Evolutionary conservation across 148 eudicot species (phyloP).

Genomic region (Camellia sinensis): DNA sequence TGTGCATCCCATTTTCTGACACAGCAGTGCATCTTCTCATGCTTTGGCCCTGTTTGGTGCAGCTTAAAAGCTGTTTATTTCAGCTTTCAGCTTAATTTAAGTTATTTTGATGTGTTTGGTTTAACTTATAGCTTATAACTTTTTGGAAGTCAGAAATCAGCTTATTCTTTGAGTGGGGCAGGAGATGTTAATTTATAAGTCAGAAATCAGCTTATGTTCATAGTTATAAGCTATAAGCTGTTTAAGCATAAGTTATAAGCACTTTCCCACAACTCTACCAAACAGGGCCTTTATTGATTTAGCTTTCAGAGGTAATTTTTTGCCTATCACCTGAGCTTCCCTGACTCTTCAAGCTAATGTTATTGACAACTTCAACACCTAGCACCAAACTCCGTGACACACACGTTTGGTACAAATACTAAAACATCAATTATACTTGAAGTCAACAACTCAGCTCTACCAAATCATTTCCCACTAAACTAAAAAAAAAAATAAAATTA

Average conservation of each 20-base stretch:
- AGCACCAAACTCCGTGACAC: neutral
- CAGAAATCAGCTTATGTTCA: too few relatives aligned
- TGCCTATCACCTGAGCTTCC: neutral
- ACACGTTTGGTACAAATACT: neutral
- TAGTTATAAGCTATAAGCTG: too few relatives aligned
- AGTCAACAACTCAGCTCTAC: neutral
- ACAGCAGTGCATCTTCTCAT: neutral
- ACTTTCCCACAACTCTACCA: too few relatives aligned
- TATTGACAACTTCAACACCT: neutral
- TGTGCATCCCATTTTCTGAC: neutral
- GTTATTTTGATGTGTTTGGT: too few relatives aligned
- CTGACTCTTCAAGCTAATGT: neutral
- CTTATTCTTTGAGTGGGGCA: too few relatives aligned
- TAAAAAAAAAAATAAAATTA: neutral
- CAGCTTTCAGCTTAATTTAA: too few relatives aligned
- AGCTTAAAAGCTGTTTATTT: too few relatives aligned
- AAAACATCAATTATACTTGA: neutral
- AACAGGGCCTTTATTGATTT: neutral
- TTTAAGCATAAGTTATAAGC: too few relatives aligned
- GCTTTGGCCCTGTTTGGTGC: too few relatives aligned
- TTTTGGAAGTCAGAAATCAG: too few relatives aligned
- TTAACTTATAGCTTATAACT: too few relatives aligned
- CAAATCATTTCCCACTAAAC: neutral
- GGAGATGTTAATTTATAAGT: too few relatives aligned
- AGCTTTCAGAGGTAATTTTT: neutral